Evolutionary conservation across 208 protist genomes (phyloP), one percentile per base, ranked within the genome.

Genomic region (Wallacemonas sp.): DNA sequence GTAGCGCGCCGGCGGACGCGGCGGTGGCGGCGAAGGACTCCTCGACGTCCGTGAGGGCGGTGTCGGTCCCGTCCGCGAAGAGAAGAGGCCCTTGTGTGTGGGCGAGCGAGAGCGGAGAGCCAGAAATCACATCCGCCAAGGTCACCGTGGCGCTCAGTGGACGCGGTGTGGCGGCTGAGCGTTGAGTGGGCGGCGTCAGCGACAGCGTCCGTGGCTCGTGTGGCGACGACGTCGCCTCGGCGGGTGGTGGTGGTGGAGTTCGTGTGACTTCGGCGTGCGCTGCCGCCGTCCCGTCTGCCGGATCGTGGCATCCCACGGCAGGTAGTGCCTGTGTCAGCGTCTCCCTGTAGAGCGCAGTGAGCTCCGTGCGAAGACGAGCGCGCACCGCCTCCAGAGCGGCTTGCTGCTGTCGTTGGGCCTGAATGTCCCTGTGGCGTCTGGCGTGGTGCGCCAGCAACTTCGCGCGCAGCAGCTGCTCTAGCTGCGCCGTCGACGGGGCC

Each of bases 401-500:
- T 10, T 66, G 37, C 26, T 68, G 71, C 48, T 76, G 67, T 1
- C 73, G 77, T 53, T 67, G 53, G 0, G 48, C 68, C 3, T 76
- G 76, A n/a, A 83, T 44, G 45, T 46, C 36, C 54, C 66, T 48
- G 26, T 86, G 83, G 10, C 83, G 73, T 19, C 44, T 54, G 24
- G 61, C 37, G 68, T 85, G 69, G 67, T 81, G 81, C 0, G 74
- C 65, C 26, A 81, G 39, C 21, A 92, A 65, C 55, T 85, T 87
- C 3, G 54, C 68, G 12, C 83, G 73, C 22, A 92, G 60, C 4
- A 85, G 64, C 4, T 38, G 24, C 66, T 90, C 82, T 54, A 92
- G 53, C 27, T 76, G 73, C 22, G 60, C 68, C 21, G 81, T 73
- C 19, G 85, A 78, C 60, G 80, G 38, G 9, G 70, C 77, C 27